Conservation (phyloP, 305 asterid species). For the Solanum aculeatissimum region DNA sequence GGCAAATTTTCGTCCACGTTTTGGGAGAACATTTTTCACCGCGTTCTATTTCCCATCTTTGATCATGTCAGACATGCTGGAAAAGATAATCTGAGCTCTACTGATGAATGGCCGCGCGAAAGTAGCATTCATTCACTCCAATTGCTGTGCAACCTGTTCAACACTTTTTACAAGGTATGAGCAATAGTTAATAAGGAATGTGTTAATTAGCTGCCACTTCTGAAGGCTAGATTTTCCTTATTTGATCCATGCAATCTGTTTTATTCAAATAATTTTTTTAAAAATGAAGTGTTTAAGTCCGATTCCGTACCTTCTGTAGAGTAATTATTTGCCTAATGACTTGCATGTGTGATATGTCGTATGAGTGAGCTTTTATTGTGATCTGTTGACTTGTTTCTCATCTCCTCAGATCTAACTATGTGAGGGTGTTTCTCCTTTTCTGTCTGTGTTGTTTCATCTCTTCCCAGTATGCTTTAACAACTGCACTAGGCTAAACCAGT, state of each 20-base stretch:
- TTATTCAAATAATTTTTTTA: not conserved
- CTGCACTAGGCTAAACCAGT: not conserved
- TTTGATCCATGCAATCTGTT: not conserved
- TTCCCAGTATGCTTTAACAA: not conserved
- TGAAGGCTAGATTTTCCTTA: not conserved
- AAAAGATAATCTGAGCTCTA: slow-evolving; percentile 43
- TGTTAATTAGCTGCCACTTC: not conserved
- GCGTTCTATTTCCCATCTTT: slow-evolving; percentile 91
- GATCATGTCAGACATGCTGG: slow-evolving; percentile 95
- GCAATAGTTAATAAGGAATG: not conserved
- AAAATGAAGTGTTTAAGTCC: not conserved
- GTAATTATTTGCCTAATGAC: not conserved
- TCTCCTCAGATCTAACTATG: not conserved
- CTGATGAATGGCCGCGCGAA: slow-evolving; percentile 84
- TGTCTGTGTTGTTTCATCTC: not conserved
- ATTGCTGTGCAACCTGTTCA: slow-evolving; percentile 93
- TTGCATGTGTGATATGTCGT: not conserved
- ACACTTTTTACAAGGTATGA: slow-evolving; percentile 92
- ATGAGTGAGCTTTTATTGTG: not conserved
- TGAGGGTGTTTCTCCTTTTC: not conserved
- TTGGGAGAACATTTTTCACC: slow-evolving; percentile 94
- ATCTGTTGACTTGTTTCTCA: not conserved
- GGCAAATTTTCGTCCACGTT: slow-evolving; percentile 87
- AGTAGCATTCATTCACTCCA: slow-evolving; percentile 93
- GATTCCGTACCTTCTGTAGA: not conserved